Evolutionary conservation across 1,284 basidiomycete genomes (phyloP), one percentile per base, ranked within the genome.

Genomic region (Termitomyces sp.): DNA sequence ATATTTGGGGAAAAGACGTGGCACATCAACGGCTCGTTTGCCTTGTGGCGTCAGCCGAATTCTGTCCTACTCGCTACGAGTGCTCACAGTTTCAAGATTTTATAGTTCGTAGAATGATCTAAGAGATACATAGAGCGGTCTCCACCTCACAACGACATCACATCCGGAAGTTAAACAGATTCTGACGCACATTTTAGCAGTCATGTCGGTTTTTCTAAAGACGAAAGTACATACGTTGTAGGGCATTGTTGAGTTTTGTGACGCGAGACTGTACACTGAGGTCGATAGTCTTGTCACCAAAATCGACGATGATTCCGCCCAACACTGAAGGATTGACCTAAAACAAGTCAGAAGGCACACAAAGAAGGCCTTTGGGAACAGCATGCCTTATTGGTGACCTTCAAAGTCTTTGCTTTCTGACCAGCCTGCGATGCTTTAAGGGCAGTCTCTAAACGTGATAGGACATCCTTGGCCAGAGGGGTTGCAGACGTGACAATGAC

Each of bases 271-370:
- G 86, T 53, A 97, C 95, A 65, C 91, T 94, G 61, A 98, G 82
- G 76, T 99, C 97, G 65, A 98, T 90, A 54, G 92, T 94, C 81
- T 95, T 95, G 80, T 98, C 96, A 63, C 94, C 97, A 70, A 99
- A 95, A 77, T 99, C 96, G 54, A 99, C 90, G 56, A 97, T 80
- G 58, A 98, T 76, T 54, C 96, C 96, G 58, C 94, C 94, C 56
- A 97, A 75, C 57, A 96, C 78, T 15, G 83, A 77, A 46, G 92
- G 85, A 78, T 96, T 94, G 66, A 97, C 88, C 90, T 94, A 5
- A 7, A 13, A 7, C 13, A 33, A 43, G 15, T 42, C 13, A 58
- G 10, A 45, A 52, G 54, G 61, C 51, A 58, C 51, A 58, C 47
- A 50, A 31, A 44, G 26, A 53, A 44, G 36, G 24, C 17, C 46